Percentiles rank a stretch among this genome's conserved stretches.
Conservation (phyloP, 2,329 filamentous ascomycete genomes). For the Fusarium mexicanum region DNA sequence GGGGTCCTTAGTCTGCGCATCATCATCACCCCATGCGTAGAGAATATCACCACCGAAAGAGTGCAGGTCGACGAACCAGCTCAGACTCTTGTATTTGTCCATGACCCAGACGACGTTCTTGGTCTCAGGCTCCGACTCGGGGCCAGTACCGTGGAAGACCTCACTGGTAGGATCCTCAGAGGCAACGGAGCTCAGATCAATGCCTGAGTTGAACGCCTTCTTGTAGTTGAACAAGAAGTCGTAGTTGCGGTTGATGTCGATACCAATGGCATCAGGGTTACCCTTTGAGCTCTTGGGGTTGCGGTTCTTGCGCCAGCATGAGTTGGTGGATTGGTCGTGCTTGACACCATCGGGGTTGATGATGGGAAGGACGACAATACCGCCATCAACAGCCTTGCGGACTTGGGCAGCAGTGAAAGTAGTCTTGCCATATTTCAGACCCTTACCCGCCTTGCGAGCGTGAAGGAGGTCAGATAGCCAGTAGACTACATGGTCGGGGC, state of each 20-base stretch:
- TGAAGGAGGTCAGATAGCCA: slow-evolving; percentile 66
- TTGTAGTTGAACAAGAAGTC: slow-evolving; percentile 66
- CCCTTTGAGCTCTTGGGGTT: slow-evolving; percentile 53
- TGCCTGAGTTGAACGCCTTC: slow-evolving; percentile 53
- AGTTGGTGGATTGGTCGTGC: slow-evolving; percentile 59
- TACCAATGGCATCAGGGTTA: slow-evolving; percentile 50
- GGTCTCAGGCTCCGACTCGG: slow-evolving; percentile 67
- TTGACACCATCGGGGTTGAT: slow-evolving; percentile 64
- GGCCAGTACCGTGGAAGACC: slow-evolving; percentile 60
- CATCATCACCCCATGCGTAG: slow-evolving; percentile 67
- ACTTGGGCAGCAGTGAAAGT: slow-evolving; percentile 63
- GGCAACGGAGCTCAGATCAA: slow-evolving; percentile 49
- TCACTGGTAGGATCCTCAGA: slow-evolving; percentile 54
- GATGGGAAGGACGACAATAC: slow-evolving; percentile 63
- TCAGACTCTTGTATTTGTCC: slow-evolving; percentile 58
- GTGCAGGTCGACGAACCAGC: slow-evolving; percentile 69
- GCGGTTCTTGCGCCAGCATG: slow-evolving; percentile 67
- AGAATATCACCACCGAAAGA: slow-evolving; percentile 62
- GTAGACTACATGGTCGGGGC: slow-evolving; percentile 65
- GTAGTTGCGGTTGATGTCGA: slow-evolving; percentile 67
- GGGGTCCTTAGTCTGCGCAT: slow-evolving; percentile 56
- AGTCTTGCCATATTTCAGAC: slow-evolving; percentile 62
- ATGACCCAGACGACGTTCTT: slow-evolving; percentile 63
- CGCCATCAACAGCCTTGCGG: slow-evolving; percentile 59
- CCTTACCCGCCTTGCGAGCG: slow-evolving; percentile 59